Percentiles rank a stretch among this genome's conserved stretches.
Conservation (phyloP, 2,329 filamentous ascomycete species). For the Neofusicoccum umdonicola region DNA sequence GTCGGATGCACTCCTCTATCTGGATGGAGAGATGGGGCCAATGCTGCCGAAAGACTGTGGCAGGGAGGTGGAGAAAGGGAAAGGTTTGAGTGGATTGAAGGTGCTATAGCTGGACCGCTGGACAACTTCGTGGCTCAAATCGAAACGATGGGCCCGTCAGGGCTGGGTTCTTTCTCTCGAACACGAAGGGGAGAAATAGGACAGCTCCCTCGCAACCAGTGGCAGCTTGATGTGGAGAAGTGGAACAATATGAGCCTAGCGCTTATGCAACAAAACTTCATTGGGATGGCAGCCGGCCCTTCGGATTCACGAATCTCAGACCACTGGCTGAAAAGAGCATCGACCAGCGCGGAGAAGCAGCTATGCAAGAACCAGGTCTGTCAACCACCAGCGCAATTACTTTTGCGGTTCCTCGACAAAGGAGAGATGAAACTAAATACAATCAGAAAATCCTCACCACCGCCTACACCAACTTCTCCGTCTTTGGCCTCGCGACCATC, state of each 20-base stretch:
- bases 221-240: conserved; percentile 22
- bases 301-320: not conserved
- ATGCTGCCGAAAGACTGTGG: not conserved
- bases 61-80: not conserved
- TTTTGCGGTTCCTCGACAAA: not conserved
- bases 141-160: not conserved
- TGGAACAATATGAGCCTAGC: conserved; percentile 16
- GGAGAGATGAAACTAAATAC: not conserved
- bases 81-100: too few relatives aligned
- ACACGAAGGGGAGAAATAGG: not conserved
- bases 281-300: conserved; percentile 11
- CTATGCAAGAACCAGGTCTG: not conserved
- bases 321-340: not conserved
- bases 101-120: not conserved
- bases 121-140: not conserved
- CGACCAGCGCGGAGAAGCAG: not conserved
- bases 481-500: conserved; percentile 26
- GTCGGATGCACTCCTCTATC: not conserved
- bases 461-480: conserved; percentile 22
- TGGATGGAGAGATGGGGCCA: not conserved
- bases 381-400: not conserved
- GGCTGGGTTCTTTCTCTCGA: conserved; percentile 1
- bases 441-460: conserved; percentile 17
- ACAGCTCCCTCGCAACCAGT: conserved; percentile 17
- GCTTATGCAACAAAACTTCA: conserved; percentile 15